Evolutionary conservation across 2,329 filamentous ascomycete species (phyloP).

Genomic region (Cladophialophora chaetospira): DNA sequence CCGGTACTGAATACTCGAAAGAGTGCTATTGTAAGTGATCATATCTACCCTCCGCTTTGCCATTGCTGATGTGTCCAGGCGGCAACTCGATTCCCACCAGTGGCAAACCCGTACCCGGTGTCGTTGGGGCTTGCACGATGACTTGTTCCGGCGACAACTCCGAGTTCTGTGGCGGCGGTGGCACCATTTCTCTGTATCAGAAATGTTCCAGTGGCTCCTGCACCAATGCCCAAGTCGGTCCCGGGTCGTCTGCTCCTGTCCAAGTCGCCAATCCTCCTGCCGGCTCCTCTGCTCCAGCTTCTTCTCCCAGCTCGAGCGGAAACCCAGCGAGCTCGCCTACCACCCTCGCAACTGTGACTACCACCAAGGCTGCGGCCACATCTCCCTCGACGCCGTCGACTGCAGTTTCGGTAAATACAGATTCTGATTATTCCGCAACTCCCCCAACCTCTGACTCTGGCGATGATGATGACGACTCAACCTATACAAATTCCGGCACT

Average conservation of each 20-base stretch:
- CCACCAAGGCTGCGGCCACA: slow-evolving; percentile 6
- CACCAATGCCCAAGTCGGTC: slow-evolving; percentile 25
- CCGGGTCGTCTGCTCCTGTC: slow-evolving; percentile 1
- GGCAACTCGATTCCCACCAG: slow-evolving; percentile 30
- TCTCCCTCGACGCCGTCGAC: slow-evolving; percentile 4
- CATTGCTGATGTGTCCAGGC: slow-evolving; percentile 17
- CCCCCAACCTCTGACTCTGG: neutral
- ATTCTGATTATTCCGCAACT: slow-evolving; percentile 9
- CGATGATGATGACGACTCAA: neutral
- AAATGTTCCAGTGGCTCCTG: slow-evolving; percentile 33
- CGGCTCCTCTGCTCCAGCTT: slow-evolving; percentile 5
- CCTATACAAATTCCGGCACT: slow-evolving; percentile 2
- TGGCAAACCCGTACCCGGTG: slow-evolving; percentile 33
- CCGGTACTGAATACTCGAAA: slow-evolving; percentile 36
- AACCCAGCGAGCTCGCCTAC: slow-evolving; percentile 11
- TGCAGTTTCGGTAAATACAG: slow-evolving; percentile 24
- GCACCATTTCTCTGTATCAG: slow-evolving; percentile 33
- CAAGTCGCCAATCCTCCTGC: slow-evolving; percentile 12
- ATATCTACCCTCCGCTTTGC: neutral
- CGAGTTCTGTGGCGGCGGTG: slow-evolving; percentile 34
- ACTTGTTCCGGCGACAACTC: slow-evolving; percentile 33
- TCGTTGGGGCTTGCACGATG: slow-evolving; percentile 35
- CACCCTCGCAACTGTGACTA: slow-evolving; percentile 20
- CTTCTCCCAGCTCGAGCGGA: neutral
- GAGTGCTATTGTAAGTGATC: slow-evolving; percentile 33